Evolutionary conservation across 1,139 yeast species (phyloP).

Genomic region (Candida tunisiensis): DNA sequence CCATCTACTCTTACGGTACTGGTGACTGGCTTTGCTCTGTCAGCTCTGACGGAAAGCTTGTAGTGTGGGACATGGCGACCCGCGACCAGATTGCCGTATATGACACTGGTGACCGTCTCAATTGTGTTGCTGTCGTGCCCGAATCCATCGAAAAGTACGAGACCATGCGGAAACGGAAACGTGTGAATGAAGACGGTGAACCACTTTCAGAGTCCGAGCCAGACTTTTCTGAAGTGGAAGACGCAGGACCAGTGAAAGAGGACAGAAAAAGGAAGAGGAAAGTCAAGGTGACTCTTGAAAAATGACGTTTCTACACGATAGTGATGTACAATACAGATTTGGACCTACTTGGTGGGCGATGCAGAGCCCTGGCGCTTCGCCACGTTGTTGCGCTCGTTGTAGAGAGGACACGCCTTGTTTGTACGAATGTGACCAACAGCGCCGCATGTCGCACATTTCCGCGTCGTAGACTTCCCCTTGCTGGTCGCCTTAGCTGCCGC

Average conservation of each 20-base stretch:
- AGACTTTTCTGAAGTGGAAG: conserved; percentile 28
- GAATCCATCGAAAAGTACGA: conserved; percentile 62
- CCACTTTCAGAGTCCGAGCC: conserved; percentile 28
- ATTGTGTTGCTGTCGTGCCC: conserved; percentile 65
- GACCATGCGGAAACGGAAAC: conserved; percentile 52
- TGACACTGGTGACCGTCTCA: conserved; percentile 83
- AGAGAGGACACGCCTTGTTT: conserved; percentile 81
- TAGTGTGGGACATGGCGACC: conserved; percentile 64
- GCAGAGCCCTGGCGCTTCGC: conserved; percentile 9
- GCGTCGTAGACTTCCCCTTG: conserved; percentile 46
- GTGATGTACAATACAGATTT: neutral
- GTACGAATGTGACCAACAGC: conserved; percentile 91
- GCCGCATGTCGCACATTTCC: conserved; percentile 91
- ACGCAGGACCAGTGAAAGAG: conserved; percentile 26
- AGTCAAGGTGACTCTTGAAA: conserved; percentile 8
- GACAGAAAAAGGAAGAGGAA: conserved; percentile 22
- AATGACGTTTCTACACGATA: neutral
- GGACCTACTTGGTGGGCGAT: conserved; percentile 7
- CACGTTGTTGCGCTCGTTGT: conserved; percentile 25
- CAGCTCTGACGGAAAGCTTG: conserved; percentile 86
- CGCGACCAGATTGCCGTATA: conserved; percentile 81
- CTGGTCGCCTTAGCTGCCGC: conserved; percentile 15
- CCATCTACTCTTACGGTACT: conserved; percentile 23
- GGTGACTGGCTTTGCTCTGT: conserved; percentile 50
- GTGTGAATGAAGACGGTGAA: conserved; percentile 20